phyloP scores from a whole-genome alignment of 768 basidiomycete genomes.

The Pulveroboletus sp. region DNA sequence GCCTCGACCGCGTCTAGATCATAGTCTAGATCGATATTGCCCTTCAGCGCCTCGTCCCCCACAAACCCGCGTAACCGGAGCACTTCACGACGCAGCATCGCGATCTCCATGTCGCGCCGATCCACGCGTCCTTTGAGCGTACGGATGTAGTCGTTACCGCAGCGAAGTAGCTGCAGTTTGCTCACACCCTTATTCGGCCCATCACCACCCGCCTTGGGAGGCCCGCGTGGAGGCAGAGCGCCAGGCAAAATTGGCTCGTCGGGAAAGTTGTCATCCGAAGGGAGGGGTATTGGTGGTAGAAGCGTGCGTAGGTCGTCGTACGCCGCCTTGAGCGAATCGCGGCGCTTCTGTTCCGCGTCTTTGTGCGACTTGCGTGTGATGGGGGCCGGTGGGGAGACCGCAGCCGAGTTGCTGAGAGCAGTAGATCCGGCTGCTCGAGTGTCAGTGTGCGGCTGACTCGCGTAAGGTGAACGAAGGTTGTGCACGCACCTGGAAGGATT shows the following conservation, averaged over 20 bases:
- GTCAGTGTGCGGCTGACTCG: constrained; percentile 2
- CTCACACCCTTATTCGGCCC: constrained; percentile 95
- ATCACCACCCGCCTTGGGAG: constrained; percentile 78
- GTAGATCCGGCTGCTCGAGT: constrained; percentile 32
- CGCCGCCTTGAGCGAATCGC: constrained; percentile 93
- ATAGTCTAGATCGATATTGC: constrained; percentile 26
- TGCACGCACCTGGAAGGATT: constrained; percentile 61
- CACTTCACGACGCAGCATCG: constrained; percentile 61
- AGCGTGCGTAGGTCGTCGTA: constrained; percentile 81
- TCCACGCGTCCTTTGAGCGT: constrained; percentile 73
- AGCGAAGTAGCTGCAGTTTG: constrained; percentile 87
- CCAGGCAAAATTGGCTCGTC: constrained; percentile 81
- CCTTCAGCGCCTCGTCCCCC: constrained; percentile 19
- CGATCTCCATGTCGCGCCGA: constrained; percentile 77
- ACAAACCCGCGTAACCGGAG: constrained; percentile 45
- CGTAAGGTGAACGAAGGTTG: background rate
- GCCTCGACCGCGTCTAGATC: constrained; percentile 31
- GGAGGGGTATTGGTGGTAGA: constrained; percentile 84
- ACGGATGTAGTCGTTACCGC: constrained; percentile 85
- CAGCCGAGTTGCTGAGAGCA: constrained; percentile 23
- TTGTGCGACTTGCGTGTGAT: constrained; percentile 84
- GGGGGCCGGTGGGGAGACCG: constrained; percentile 36
- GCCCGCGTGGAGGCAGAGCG: constrained; percentile 83
- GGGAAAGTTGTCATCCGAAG: constrained; percentile 66
- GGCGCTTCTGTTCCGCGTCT: constrained; percentile 94